Conservation (phyloP, 139 green algal genomes). For the Chlamydomonas eustigma region DNA sequence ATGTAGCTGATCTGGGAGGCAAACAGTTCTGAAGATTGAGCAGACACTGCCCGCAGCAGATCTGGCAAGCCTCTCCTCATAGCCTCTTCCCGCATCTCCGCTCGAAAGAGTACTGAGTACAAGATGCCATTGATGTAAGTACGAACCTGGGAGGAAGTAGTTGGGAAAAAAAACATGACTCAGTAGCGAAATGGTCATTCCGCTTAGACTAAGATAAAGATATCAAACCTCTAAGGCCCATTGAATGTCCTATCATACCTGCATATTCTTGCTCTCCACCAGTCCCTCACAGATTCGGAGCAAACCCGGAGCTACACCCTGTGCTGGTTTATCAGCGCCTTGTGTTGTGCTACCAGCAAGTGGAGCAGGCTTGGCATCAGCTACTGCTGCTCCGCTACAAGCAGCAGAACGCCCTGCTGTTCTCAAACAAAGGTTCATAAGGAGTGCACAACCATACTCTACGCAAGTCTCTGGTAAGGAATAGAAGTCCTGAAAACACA, state of each 20-base stretch:
- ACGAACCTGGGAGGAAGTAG: constrained; percentile 22
- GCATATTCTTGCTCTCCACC: constrained; percentile 16
- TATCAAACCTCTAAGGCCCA: no score
- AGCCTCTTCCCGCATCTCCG: constrained; percentile 19
- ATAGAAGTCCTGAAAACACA: neutral
- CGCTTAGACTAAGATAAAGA: no score
- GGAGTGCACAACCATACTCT: constrained; percentile 41
- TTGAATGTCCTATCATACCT: no score
- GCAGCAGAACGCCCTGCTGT: no score
- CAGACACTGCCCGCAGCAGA: constrained; percentile 18
- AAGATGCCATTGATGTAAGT: constrained; percentile 40
- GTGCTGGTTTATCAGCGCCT: no score
- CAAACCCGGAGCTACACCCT: neutral
- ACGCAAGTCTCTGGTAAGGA: neutral
- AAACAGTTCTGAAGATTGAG: neutral
- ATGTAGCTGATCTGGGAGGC: constrained; percentile 17
- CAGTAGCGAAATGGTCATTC: no score
- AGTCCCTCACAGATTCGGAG: constrained; percentile 21
- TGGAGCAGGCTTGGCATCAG: neutral
- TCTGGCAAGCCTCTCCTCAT: constrained; percentile 8
- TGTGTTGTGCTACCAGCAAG: neutral
- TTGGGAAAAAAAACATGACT: no score
- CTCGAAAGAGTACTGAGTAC: constrained; percentile 23
- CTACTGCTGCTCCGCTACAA: neutral
- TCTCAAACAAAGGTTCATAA: constrained; percentile 42